Base-by-base conservation (phyloP, 78 protist genomes). In the Thecamonas trahens region DNA sequence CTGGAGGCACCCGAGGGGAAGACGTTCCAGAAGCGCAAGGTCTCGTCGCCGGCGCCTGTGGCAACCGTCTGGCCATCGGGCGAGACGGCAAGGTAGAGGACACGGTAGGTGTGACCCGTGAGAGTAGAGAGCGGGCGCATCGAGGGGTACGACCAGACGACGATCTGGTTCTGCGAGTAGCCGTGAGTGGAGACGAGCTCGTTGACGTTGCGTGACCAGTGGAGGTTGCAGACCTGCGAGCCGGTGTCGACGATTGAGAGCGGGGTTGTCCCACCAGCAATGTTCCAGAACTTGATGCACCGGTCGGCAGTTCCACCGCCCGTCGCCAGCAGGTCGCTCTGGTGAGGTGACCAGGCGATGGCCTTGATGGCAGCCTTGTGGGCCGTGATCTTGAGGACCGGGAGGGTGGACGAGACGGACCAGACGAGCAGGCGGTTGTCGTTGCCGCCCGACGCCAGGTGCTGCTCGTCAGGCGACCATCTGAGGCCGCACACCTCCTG, bases 241-340 rank as follows among this genome's bases (percentile, higher is more conserved):
- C 77, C 77, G 45, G 89, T 78, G 62, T 77, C 84, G 15, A 59
- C 15, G 63, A 58, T 58, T 34, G 31, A 35, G 26, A 47, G 17
- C 26, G 26, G 53, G 22, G 76, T 52, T 1, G 89, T 71, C n/a
- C n/a, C n/a, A n/a, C n/a, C n/a, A n/a, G n/a, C n/a, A n/a, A n/a
- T n/a, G 83, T 95, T 92, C 96, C 97, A 95, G 75, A 96, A 87
- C 13, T 95, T 76, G 29, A 97, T 91, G 72, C 70, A 70, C 35
- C 89, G 63, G 61, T 97, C 99, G 13, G 97, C 99, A 0, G 99
- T 93, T 1, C 99, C 99, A 15, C 99, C 99, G 17, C 99, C 99
- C 11, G 97, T 72, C 9, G 97, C 99, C 15, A 98, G 80, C 35
- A 94, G 70, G 39, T 91, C 90, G 2, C 82, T 18, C 61, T 78